Evolutionary conservation across 31 red algal species (phyloP).

Genomic region (Pterothamnion heteromorphum): DNA sequence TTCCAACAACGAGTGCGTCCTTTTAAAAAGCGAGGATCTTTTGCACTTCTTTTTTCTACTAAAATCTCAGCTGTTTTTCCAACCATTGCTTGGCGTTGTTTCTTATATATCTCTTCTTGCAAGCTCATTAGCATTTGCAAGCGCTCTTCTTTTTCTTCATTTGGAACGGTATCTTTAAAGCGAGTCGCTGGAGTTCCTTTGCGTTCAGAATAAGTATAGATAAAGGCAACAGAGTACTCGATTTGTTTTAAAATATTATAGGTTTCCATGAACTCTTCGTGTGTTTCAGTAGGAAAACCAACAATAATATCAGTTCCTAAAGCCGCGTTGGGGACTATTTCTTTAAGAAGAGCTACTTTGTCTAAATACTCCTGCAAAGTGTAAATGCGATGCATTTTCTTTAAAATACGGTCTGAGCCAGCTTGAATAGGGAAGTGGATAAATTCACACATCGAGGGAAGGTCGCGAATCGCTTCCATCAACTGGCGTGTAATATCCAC

Average conservation of each 20-base stretch:
- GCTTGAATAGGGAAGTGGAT: slow-evolving; percentile 81
- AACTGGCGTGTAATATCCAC: slow-evolving; percentile 62
- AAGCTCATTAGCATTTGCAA: slow-evolving; percentile 66
- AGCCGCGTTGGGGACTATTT: slow-evolving; percentile 69
- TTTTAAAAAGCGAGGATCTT: slow-evolving; percentile 46
- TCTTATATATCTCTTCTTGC: slow-evolving; percentile 46
- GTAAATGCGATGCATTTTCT: slow-evolving; percentile 75
- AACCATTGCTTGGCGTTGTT: slow-evolving; percentile 61
- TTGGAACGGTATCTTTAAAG: slow-evolving; percentile 64
- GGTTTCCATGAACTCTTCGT: slow-evolving; percentile 71
- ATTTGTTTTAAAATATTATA: slow-evolving; percentile 63
- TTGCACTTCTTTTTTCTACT: slow-evolving; percentile 59
- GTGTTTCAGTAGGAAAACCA: slow-evolving; percentile 80
- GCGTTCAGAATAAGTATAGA: slow-evolving; percentile 80
- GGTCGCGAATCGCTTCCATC: slow-evolving; percentile 59
- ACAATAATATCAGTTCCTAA: slow-evolving; percentile 58
- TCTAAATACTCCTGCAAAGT: slow-evolving; percentile 63
- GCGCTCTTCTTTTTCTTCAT: slow-evolving; percentile 69
- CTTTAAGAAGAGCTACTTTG: slow-evolving; percentile 52
- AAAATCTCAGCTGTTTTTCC: slow-evolving; percentile 71
- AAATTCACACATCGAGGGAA: slow-evolving; percentile 62
- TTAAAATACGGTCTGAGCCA: slow-evolving; percentile 65
- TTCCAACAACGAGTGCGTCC: slow-evolving; percentile 72
- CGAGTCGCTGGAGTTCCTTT: slow-evolving; percentile 78
- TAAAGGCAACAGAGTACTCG: slow-evolving; percentile 72